Percentiles rank a stretch among this genome's conserved stretches.
These are phyloP conservation scores for Reutealis trisperma DNA, from an alignment of 345 rosid genomes.

Conservation along the genomic window DNA sequence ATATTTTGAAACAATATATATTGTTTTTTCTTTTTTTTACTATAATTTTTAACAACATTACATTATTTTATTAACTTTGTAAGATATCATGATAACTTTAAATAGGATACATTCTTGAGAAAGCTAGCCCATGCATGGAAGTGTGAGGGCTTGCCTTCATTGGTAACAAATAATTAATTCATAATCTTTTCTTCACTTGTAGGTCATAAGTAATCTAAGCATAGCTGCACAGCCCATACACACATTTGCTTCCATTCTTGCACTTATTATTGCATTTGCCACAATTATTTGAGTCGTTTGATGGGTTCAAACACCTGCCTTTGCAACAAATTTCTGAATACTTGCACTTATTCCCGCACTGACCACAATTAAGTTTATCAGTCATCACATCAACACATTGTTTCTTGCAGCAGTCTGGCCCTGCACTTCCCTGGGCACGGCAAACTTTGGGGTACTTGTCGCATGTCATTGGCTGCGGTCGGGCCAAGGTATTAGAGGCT, in stretches of 20 bases:
- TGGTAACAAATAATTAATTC: not conserved
- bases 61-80: too few relatives aligned
- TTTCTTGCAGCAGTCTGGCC: conserved; percentile 60
- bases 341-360: conserved; percentile 56
- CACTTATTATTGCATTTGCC: conserved; percentile 65
- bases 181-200: not conserved
- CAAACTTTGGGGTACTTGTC: conserved; percentile 50
- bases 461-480: conserved; percentile 35
- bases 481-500: not conserved
- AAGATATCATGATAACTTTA: too few relatives aligned
- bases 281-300: conserved; percentile 48
- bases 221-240: conserved; percentile 60
- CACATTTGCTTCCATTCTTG: conserved; percentile 48
- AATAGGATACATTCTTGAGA: too few relatives aligned
- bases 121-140: not conserved
- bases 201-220: conserved; percentile 18
- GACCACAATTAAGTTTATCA: conserved; percentile 49
- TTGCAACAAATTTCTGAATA: conserved; percentile 55
- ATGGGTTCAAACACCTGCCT: conserved; percentile 60
- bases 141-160: not conserved
- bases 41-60: too few relatives aligned
- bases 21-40: too few relatives aligned
- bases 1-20: too few relatives aligned
- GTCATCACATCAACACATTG: conserved; percentile 47
- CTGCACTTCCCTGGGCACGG: conserved; percentile 47